Evolutionary conservation across 1,139 yeast genomes (phyloP).

Genomic region (Suhomyces bolitotheri): DNA sequence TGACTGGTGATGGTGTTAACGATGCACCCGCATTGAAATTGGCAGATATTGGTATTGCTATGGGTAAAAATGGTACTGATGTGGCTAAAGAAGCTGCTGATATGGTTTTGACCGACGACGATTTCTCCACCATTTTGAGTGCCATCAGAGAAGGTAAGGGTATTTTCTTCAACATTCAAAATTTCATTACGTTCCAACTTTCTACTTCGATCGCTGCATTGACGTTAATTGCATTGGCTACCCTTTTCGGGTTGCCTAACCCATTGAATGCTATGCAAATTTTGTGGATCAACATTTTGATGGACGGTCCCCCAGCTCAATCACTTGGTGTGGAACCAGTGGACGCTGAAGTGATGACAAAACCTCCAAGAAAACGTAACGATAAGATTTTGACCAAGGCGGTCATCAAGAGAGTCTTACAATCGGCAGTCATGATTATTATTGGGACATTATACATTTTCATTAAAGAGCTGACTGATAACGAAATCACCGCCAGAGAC

Average conservation of each 20-base stretch:
- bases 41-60: slow-evolving; percentile 96
- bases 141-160: slow-evolving; percentile 98
- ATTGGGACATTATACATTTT: slow-evolving; percentile 85
- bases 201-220: slow-evolving; percentile 96
- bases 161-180: slow-evolving; percentile 89
- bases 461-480: slow-evolving; percentile 79
- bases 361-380: slow-evolving; percentile 86
- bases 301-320: slow-evolving; percentile 99
- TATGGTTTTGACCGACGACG: slow-evolving; percentile 96
- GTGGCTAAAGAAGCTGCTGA: slow-evolving; percentile 99
- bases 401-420: slow-evolving; percentile 70
- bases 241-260: slow-evolving; percentile 83
- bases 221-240: slow-evolving; percentile 81
- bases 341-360: slow-evolving; percentile 89
- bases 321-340: slow-evolving; percentile 97
- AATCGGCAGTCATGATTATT: slow-evolving; percentile 70
- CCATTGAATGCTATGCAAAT: slow-evolving; percentile 99
- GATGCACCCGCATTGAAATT: slow-evolving; percentile 98
- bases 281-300: slow-evolving; percentile 91
- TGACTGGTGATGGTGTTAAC: slow-evolving; percentile 99
- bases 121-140: slow-evolving; percentile 84
- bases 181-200: slow-evolving; percentile 88
- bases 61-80: slow-evolving; percentile 97
- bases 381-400: slow-evolving; percentile 75
- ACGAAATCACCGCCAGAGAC: slow-evolving; percentile 83